These are phyloP conservation scores for Sphagnum contortum DNA, from an alignment of 225 moss, liverwort and hornwort species.

Conservation along the genomic window DNA sequence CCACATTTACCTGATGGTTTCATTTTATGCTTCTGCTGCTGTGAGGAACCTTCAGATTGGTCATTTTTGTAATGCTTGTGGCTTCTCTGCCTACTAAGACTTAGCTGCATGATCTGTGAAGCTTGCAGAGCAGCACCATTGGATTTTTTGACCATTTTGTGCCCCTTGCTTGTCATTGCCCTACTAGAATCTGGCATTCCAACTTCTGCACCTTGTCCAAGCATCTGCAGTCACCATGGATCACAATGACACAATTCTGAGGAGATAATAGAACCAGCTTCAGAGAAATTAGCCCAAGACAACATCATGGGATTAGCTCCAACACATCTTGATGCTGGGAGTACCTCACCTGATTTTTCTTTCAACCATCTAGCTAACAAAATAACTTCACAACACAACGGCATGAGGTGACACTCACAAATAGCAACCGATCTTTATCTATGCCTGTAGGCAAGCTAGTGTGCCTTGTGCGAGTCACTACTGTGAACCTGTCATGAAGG, in stretches of 20 bases:
- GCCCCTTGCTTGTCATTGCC: slow-evolving; percentile 47
- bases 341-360: no score
- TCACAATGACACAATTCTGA: no score
- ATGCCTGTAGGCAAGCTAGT: slow-evolving; percentile 69
- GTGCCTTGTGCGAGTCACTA: slow-evolving; percentile 61
- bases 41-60: slow-evolving; percentile 12
- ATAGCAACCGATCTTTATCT: slow-evolving; percentile 59
- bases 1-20: slow-evolving; percentile 15
- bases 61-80: slow-evolving; percentile 18
- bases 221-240: slow-evolving; percentile 32
- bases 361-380: no score
- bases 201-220: slow-evolving; percentile 27
- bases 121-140: slow-evolving; percentile 56
- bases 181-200: slow-evolving; percentile 15
- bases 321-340: no score
- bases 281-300: no score
- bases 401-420: slow-evolving; percentile 16
- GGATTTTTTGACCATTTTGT: slow-evolving; percentile 44
- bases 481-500: slow-evolving; percentile 60
- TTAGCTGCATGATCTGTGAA: slow-evolving; percentile 33
- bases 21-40: slow-evolving; percentile 24
- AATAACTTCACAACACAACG: no score
- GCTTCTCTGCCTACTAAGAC: slow-evolving; percentile 16
- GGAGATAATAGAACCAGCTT: no score
- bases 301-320: no score